These are phyloP conservation scores for Colletotrichum eremochloae DNA, from an alignment of 2,329 filamentous ascomycete genomes.

Conservation along the genomic window DNA sequence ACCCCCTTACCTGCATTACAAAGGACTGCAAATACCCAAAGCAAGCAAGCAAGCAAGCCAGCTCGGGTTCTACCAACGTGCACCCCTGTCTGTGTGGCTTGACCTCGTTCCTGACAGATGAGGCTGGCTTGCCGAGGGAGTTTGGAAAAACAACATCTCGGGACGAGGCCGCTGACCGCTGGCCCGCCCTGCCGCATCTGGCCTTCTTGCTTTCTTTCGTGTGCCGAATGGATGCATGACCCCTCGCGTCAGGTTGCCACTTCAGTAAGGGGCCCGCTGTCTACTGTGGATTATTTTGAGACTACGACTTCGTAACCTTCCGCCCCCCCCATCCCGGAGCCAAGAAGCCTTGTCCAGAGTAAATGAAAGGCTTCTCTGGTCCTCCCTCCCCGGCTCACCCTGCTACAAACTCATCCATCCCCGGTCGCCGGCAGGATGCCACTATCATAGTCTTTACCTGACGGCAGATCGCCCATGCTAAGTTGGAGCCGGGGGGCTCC, in stretches of 20 bases:
- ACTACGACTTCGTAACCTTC: conserved; percentile 28
- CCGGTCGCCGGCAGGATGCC: not conserved
- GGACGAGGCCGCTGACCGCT: conserved; percentile 5
- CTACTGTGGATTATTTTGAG: conserved; percentile 38
- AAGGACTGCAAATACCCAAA: conserved; percentile 8
- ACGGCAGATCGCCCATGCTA: conserved; percentile 28
- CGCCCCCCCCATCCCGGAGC: not conserved
- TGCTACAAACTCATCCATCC: not conserved
- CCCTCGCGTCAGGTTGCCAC: conserved; percentile 32
- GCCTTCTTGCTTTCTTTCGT: conserved; percentile 20
- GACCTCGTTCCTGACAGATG: conserved; percentile 18
- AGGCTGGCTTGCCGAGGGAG: conserved; percentile 4
- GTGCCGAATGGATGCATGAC: not conserved
- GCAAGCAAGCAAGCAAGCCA: too few species aligned
- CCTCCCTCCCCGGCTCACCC: conserved; percentile 14
- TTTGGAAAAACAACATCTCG: conserved; percentile 17
- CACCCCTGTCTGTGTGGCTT: conserved; percentile 23
- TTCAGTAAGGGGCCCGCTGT: conserved; percentile 22
- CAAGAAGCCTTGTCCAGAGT: conserved; percentile 31
- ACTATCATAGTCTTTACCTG: not conserved
- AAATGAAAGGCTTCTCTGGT: conserved; percentile 29
- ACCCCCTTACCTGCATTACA: conserved; percentile 6
- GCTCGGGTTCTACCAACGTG: not conserved
- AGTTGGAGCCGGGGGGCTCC: conserved; percentile 20
- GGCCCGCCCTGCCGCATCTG: conserved; percentile 7